Base-by-base conservation (phyloP, 768 basidiomycete genomes). In the Boletus subparvulus region DNA sequence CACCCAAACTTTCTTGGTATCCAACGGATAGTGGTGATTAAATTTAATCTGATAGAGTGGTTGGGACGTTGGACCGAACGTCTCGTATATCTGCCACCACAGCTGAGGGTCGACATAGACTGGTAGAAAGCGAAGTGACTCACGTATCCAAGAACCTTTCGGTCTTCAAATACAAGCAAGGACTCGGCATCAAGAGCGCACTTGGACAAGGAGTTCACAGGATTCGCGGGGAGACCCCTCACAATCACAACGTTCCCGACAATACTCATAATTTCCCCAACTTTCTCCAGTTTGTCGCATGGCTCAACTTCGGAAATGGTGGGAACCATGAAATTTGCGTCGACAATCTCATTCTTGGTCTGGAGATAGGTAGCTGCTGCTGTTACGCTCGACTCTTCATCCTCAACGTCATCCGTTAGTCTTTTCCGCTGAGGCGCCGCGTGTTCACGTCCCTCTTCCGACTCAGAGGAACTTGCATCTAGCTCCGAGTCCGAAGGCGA, bases 11-110 rank as follows among this genome's bases (percentile, higher is more conserved):
- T 80, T 81, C 52, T 81, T 77, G 13, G 74, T 66, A 66, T 90
- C 79, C 43, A 90, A 69, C 6, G 88, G 83, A 62, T 84, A 87
- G 4, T 77, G 69, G 36, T 83, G 76, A 61, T 80, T 88, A 72
- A 95, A 92, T 65, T 86, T 86, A 60, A 98, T 79, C 63, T 93
- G 89, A 69, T 98, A 98, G 55, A 96, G 76, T 7, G 96, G 96
- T 56, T 91, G 87, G 19, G 83, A 80, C 10, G 95, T 92, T 3
- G 96, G 94, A 11, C 96, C 96, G 73, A 98, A 98, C 0, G 95
- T 97, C 74, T 98, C 96, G 68, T 88, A 91, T 50, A 98, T 78
- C 92, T 95, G 10, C 14, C 10, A 69, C 11, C 49, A 40, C 6
- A 41, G 28, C 51, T 48, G 56, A 59, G 65, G 48, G 33, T 48